Evolutionary conservation across 2,329 filamentous ascomycete species (phyloP), one percentile per base, ranked within the genome.

Genomic region (Ramichloridium luteum): DNA sequence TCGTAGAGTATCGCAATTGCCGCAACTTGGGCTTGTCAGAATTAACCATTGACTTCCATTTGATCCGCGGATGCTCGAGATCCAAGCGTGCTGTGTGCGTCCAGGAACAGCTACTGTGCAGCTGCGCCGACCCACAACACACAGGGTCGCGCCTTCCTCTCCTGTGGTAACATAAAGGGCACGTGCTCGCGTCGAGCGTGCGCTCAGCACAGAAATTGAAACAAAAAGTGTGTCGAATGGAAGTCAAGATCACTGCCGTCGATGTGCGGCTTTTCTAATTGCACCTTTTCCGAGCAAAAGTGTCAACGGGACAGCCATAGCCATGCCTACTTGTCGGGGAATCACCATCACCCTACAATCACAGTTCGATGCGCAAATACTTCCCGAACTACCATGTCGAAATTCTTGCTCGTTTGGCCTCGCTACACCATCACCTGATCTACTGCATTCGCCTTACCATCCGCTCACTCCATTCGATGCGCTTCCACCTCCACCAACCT

Each of bases 331-430:
- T 6, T 45, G 44, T 32, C 54, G 55, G 15, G 57, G 54, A 35
- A 60, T 64, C 37, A 52, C 43, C 14, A 37, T 64, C 22, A 44
- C 48, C 11, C 48, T 65, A 5, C 50, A 57, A 28, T 61, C 60
- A 5, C 60, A 61, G 28, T 58, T 57, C 44, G 59, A 58, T 34
- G 51, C 59, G 13, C 43, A 50, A 16, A 45, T 41, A 0, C 39
- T 62, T 8, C 57, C 60, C 4, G 60, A 64, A 27, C 59, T 54
- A 34, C 31, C 40, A 18, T 50, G 54, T 3, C 42, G n/a, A n/a
- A n/a, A n/a, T n/a, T n/a, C n/a, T n/a, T n/a, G n/a, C n/a, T n/a
- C 36, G n/a, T 37, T 40, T 12, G 39, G 34, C 28, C 42, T 40
- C 38, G 36, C 14, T 35, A 46, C 32, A 22, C 32, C 13, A 29